phyloP scores from a whole-genome alignment of 306 rosid species.

The Begonia loranthoides region DNA sequence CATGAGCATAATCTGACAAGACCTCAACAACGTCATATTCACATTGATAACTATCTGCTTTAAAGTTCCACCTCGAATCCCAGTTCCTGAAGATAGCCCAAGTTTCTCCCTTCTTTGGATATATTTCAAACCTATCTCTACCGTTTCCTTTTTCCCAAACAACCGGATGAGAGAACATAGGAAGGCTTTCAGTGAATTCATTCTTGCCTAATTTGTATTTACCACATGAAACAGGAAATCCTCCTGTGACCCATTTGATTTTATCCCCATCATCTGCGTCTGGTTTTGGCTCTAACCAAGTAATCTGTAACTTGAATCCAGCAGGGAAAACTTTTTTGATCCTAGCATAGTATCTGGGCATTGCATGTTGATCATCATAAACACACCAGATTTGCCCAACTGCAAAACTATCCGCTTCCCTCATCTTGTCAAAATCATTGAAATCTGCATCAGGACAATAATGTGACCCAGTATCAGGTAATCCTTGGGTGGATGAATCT shows the following conservation, averaged over 20 bases:
- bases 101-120: slow-evolving; percentile 78
- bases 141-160: slow-evolving; percentile 28
- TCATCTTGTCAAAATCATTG: slow-evolving; percentile 51
- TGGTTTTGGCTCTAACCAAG: slow-evolving; percentile 67
- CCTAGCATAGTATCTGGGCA: slow-evolving; percentile 85
- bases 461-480: too few species aligned
- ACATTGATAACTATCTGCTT: slow-evolving; percentile 33
- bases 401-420: slow-evolving; percentile 29
- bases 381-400: slow-evolving; percentile 61
- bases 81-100: slow-evolving; percentile 86
- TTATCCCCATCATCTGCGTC: slow-evolving; percentile 27
- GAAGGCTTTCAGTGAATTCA: slow-evolving; percentile 19
- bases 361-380: slow-evolving; percentile 44
- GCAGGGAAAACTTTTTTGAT: slow-evolving; percentile 49
- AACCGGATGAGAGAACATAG: slow-evolving; percentile 58
- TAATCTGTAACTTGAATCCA: slow-evolving; percentile 44
- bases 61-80: slow-evolving; percentile 64
- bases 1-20: slow-evolving; percentile 41
- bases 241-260: slow-evolving; percentile 26
- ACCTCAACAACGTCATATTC: slow-evolving; percentile 59
- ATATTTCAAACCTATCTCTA: slow-evolving; percentile 24
- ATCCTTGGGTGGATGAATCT: too few species aligned
- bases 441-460: slow-evolving; percentile 60
- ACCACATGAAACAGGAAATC: slow-evolving; percentile 69
- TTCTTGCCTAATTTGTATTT: slow-evolving; percentile 31